Evolutionary conservation across 2,329 filamentous ascomycete genomes (phyloP), one percentile per base, ranked within the genome.

Genomic region (Tolypocladium paradoxum): DNA sequence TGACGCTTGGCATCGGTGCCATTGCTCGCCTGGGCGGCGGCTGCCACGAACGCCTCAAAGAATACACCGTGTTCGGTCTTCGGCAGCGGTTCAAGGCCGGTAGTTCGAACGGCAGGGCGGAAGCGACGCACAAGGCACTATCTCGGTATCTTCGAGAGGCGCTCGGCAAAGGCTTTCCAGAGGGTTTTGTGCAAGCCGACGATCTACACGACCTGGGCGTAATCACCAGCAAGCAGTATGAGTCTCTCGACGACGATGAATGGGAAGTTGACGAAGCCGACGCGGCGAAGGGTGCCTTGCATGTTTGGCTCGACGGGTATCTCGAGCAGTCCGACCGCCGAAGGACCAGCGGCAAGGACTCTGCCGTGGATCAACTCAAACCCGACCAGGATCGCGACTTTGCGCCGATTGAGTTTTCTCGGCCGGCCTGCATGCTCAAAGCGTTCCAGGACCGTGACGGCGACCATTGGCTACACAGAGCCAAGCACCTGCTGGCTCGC

Each of bases 61-160:
- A 79, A 51, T 77, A 82, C 16, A 90, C 83, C 0, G 62, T 95
- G 3, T 89, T 75, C 63, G 79, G 85, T 54, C 68, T 90, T 1
- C 77, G 79, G 20, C 55, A 58, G 40, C 59, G 56, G 3, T 61
- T 58, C 1, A 62, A 59, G 36, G 49, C 56, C 3, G 48, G 48
- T 48, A 53, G 48, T 6, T 12, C 27, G 1, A 20, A 48, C 35
- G 58, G 14, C 33, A 34, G 16, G 33, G 33, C 33, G 12, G 33
- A 34, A 8, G 14, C 3, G 0, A 6, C 48, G 9, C 56, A 58
- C 18, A 62, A 57, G 38, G 16, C 20, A 2, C 49, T 56, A 5
- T 35, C 61, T 1, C 18, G 18, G 0, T 29, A n/a, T 2, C 53
- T 66, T 2, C 36, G 56, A 22, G 22, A 54, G 9, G 24, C 50